Evolutionary conservation across 176 grass and related monocot genomes (phyloP), one percentile per base, ranked within the genome.

Genomic region (Phyllostachys edulis): DNA sequence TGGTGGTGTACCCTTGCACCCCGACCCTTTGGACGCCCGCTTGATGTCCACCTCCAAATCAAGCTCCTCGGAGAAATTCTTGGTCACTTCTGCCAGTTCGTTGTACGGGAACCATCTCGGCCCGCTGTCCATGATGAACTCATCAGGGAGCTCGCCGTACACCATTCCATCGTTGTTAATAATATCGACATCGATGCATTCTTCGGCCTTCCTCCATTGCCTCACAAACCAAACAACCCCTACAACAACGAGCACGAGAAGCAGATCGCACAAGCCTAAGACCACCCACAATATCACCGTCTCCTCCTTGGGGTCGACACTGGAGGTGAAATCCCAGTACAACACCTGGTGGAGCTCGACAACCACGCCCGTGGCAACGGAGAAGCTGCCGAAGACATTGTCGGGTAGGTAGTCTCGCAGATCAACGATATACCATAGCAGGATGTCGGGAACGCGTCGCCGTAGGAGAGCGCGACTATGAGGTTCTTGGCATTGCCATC

Each of bases 311-410:
- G 79, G 86, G 39, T 89, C 83, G 64, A 85, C 42, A 47, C 23
- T 94, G 56, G 94, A 97, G 51, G 69, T 81, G 79, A 97, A 97
- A 50, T 92, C 88, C 94, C 94, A 97, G 70, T 88, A 94, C 27
- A 87, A 49, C 63, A 97, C 85, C 67, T 88, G 82, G 81, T 97
- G 94, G 63, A 94, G 85, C 82, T 97, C 92, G 8, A 83, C 82
- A 13, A 71, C 84, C 50, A 69, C 59, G 77, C 92, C 94, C 24
- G 94, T 97, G 23, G 94, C 84, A 6, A 92, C 90, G 12, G 94
- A 91, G 83, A 97, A 94, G 24, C 94, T 92, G 73, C 94, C 39
- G n/a, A 84, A 71, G 27, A 94, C 88, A 36, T 75, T 57, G 57
- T 89, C 88, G 3, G 92, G 88, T 18, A 97, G 84, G 86, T 83